A percentile compares a stretch with the other conserved stretches of the same genome.
Evolutionary conservation across 495 filamentous ascomycete species (phyloP).

Genomic region (Penicillium canariense): DNA sequence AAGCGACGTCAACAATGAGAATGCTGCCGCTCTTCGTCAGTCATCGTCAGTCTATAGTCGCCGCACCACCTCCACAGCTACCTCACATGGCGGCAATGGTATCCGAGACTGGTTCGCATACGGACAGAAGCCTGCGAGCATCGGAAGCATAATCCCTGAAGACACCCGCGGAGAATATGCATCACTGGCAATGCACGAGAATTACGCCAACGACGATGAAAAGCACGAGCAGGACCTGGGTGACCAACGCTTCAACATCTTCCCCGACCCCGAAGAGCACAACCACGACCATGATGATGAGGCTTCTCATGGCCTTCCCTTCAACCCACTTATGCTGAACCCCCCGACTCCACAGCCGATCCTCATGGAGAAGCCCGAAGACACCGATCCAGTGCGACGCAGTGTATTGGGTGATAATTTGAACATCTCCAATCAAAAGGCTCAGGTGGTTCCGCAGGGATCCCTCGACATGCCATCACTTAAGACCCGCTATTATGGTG

Average conservation of each 20-base stretch:
- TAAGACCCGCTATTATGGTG: conserved; percentile 40
- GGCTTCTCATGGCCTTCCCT: conserved; percentile 23
- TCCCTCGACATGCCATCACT: conserved; percentile 20
- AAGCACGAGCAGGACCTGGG: conserved; percentile 39
- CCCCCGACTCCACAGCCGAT: conserved; percentile 50
- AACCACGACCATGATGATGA: conserved; percentile 41
- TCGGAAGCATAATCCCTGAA: conserved; percentile 33
- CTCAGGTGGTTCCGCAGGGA: conserved; percentile 16
- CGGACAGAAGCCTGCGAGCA: conserved; percentile 32
- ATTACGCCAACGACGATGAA: conserved; percentile 39
- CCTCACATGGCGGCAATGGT: conserved; percentile 27
- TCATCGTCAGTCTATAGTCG: conserved; percentile 46
- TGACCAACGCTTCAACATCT: conserved; percentile 40
- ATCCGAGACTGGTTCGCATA: conserved; percentile 41
- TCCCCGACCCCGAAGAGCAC: conserved; percentile 48
- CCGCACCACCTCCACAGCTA: conserved; percentile 36
- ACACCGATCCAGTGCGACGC: conserved; percentile 27
- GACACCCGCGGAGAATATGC: conserved; percentile 43
- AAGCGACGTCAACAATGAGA: conserved; percentile 26
- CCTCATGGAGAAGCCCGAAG: conserved; percentile 18
- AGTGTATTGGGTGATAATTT: conserved; percentile 36
- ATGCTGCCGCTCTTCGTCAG: conserved; percentile 37
- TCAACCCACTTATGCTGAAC: conserved; percentile 53
- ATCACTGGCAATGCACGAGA: conserved; percentile 38
- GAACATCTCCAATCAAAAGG: conserved; percentile 30